These are phyloP conservation scores for Sporodiniella umbellata DNA, from an alignment of 371 early-diverging fungal genomes.

Conservation along the genomic window DNA sequence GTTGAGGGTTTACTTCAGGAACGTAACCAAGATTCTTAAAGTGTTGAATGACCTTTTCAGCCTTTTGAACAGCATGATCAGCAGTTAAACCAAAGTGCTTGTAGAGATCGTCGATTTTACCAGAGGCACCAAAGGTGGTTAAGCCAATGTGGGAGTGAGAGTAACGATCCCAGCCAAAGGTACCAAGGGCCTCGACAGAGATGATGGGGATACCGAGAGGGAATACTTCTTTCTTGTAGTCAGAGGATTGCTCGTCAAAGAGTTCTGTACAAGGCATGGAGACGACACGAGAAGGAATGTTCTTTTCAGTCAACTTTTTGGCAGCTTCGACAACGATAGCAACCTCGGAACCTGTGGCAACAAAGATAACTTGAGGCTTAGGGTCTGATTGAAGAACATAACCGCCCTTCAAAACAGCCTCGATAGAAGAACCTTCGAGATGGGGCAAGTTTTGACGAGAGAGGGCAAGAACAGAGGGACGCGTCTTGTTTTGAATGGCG, in stretches of 20 bases:
- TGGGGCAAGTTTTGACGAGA: constrained; percentile 96
- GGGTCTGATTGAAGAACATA: constrained; percentile 70
- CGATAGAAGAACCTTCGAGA: constrained; percentile 79
- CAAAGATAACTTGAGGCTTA: constrained; percentile 62
- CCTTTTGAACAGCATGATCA: constrained; percentile 24
- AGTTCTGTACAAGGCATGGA: constrained; percentile 97
- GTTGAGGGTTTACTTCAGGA: constrained; percentile 29
- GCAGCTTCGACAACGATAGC: constrained; percentile 85
- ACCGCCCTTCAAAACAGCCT: constrained; percentile 74
- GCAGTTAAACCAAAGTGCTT: constrained; percentile 24
- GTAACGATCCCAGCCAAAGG: constrained; percentile 95
- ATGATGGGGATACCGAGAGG: constrained; percentile 75
- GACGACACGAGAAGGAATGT: constrained; percentile 76
- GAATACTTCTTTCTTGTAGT: constrained; percentile 86
- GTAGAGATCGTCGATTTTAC: constrained; percentile 20
- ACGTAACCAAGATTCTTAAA: constrained; percentile 29
- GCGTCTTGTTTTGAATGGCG: constrained; percentile 64
- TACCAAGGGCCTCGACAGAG: constrained; percentile 90
- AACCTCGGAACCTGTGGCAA: constrained; percentile 97
- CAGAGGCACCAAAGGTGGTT: constrained; percentile 92
- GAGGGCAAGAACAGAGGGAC: constrained; percentile 89
- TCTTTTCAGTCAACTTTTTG: constrained; percentile 59
- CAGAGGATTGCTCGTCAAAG: constrained; percentile 88
- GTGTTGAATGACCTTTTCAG: constrained; percentile 19
- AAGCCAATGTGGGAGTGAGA: constrained; percentile 91